Conservation (phyloP, 352 stramenopile species). For the Phytophthora fragariaefolia region DNA sequence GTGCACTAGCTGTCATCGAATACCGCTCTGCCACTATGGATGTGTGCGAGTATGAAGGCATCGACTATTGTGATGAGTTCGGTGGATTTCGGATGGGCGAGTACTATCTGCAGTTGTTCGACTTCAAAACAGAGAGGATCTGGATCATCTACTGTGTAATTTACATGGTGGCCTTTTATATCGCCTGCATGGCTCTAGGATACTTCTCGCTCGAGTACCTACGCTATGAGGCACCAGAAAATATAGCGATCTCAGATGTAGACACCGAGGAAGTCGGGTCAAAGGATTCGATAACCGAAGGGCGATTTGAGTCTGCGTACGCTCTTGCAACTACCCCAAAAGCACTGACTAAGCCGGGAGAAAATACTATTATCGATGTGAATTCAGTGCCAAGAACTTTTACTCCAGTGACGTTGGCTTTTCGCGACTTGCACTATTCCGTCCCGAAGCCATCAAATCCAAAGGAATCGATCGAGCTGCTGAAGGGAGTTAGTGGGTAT, state of each 20-base stretch:
- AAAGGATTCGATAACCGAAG: background rate
- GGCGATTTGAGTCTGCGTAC: constrained; percentile 22
- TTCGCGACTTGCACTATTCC: constrained; percentile 30
- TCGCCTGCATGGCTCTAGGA: constrained; percentile 39
- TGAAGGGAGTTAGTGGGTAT: constrained; percentile 23
- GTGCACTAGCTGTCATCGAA: constrained; percentile 47
- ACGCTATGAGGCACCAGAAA: constrained; percentile 39
- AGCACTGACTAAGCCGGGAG: constrained; percentile 7
- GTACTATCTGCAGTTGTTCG: constrained; percentile 45
- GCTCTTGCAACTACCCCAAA: constrained; percentile 26
- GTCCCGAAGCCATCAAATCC: constrained; percentile 27
- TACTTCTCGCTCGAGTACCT: constrained; percentile 50
- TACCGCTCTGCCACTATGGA: constrained; percentile 45
- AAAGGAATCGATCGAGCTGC: constrained; percentile 28
- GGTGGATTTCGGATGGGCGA: constrained; percentile 39
- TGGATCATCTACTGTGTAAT: constrained; percentile 49
- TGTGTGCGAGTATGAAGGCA: constrained; percentile 43
- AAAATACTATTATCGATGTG: constrained; percentile 22
- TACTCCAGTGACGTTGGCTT: constrained; percentile 31
- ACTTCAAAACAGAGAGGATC: constrained; percentile 43
- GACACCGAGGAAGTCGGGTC: background rate
- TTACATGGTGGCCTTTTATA: constrained; percentile 40
- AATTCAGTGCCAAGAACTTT: constrained; percentile 11
- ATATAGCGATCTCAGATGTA: constrained; percentile 15
- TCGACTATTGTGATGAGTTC: constrained; percentile 47